These are phyloP conservation scores for Chlorella sp. DNA, from an alignment of 139 green algal genomes.

Conservation along the genomic window DNA sequence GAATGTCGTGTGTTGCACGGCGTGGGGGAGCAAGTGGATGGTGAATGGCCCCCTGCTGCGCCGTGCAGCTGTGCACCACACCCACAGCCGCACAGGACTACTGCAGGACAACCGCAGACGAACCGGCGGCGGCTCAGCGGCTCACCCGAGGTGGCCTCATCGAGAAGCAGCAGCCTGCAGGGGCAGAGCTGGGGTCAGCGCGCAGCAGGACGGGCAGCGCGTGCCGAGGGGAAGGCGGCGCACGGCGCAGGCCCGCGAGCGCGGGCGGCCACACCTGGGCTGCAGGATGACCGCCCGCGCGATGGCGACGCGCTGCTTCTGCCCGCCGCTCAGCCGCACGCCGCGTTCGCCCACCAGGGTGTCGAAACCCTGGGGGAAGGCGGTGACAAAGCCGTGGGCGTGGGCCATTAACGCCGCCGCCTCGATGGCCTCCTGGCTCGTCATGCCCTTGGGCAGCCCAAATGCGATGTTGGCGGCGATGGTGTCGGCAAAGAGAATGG, in stretches of 20 bases:
- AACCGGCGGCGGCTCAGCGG: too few species aligned
- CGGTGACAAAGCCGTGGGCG: slow-evolving; percentile 76
- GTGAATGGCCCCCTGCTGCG: too few species aligned
- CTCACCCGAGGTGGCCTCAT: slow-evolving; percentile 87
- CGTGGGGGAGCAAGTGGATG: too few species aligned
- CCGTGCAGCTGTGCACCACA: too few species aligned
- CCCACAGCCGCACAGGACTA: too few species aligned
- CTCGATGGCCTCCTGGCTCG: slow-evolving; percentile 53
- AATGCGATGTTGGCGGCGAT: slow-evolving; percentile 84
- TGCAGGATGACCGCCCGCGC: slow-evolving; percentile 75
- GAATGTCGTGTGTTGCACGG: too few species aligned
- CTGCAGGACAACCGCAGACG: too few species aligned
- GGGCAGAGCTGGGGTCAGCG: neutral
- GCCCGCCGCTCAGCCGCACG: slow-evolving; percentile 64
- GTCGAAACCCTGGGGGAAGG: slow-evolving; percentile 68
- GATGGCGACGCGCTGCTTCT: slow-evolving; percentile 84
- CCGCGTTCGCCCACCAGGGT: slow-evolving; percentile 58
- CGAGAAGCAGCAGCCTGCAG: slow-evolving; percentile 71
- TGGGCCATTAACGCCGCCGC: slow-evolving; percentile 75
- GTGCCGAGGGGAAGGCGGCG: neutral
- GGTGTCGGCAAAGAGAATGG: slow-evolving; percentile 73
- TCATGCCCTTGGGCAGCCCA: slow-evolving; percentile 36
- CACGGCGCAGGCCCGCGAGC: neutral
- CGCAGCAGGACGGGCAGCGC: neutral
- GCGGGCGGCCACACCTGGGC: slow-evolving; percentile 63